Evolutionary conservation across 331 rosid species (phyloP).

Genomic region (Malus hybrid): DNA sequence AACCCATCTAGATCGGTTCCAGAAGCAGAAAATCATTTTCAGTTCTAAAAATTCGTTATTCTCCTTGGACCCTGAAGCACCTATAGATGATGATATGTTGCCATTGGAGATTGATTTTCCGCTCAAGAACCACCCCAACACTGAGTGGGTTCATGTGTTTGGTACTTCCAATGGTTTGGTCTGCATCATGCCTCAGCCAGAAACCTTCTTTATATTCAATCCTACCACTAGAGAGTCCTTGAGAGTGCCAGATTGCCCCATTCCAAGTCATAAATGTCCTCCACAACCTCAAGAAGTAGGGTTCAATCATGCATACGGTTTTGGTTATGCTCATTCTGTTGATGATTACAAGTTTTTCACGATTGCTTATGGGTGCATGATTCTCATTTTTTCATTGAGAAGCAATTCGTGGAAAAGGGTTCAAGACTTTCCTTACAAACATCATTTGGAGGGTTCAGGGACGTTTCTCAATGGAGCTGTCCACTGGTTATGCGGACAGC

Average conservation of each 20-base stretch:
- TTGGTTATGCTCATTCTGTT: background rate
- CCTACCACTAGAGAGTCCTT: background rate
- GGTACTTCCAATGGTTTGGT: conserved; percentile 11
- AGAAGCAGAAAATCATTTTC: background rate
- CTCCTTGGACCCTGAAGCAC: conserved; percentile 12
- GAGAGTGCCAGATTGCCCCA: conserved; percentile 7
- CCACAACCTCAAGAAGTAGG: background rate
- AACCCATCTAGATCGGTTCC: background rate
- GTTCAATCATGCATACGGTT: background rate
- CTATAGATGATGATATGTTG: conserved; percentile 8
- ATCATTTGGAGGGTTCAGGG: background rate
- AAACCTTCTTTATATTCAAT: conserved; percentile 1
- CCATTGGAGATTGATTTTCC: conserved; percentile 2
- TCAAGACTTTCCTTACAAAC: conserved; percentile 5
- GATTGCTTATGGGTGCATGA: background rate
- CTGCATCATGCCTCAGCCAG: conserved; percentile 8
- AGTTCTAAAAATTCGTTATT: background rate
- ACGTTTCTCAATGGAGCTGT: conserved; percentile 1
- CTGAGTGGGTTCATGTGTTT: background rate
- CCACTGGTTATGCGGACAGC: background rate
- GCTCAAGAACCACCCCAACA: background rate
- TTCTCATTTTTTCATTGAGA: background rate
- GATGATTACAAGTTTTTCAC: conserved; percentile 4
- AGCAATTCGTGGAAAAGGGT: conserved; percentile 1
- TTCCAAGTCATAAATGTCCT: background rate